Percentiles rank a stretch among this genome's conserved stretches.
Evolutionary conservation across 331 rosid species (phyloP).

Genomic region (Erythrophleum ivorense): DNA sequence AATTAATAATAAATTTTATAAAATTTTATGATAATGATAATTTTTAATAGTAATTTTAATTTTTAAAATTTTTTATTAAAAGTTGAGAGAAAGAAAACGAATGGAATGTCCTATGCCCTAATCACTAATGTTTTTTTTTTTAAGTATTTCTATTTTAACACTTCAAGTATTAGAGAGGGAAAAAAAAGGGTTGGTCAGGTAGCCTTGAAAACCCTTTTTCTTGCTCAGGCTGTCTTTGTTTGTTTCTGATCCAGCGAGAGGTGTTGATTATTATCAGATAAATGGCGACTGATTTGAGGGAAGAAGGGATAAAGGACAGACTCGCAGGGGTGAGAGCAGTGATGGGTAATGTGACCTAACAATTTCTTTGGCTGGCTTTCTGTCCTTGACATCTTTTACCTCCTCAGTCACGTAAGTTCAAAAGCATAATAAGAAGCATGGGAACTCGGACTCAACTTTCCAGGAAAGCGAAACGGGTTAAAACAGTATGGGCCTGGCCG

Average conservation of each 20-base stretch:
- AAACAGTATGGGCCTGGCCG: conserved; percentile 39
- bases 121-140: no score
- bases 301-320: conserved; percentile 51
- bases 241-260: conserved; percentile 32
- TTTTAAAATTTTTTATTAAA: no score
- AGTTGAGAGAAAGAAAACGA: no score
- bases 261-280: conserved; percentile 40
- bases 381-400: conserved; percentile 71
- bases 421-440: conserved; percentile 45
- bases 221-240: not conserved
- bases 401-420: conserved; percentile 68
- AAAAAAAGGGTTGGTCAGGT: no score
- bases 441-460: conserved; percentile 53
- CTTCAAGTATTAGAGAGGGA: no score
- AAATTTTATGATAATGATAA: no score
- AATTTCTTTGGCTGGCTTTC: conserved; percentile 43
- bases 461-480: conserved; percentile 28
- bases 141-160: no score
- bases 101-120: no score
- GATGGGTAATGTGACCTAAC: conserved; percentile 72
- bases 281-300: conserved; percentile 67
- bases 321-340: not conserved
- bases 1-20: no score
- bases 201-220: not conserved
- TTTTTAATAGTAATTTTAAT: no score